These are phyloP conservation scores for Nitzschia palea DNA, from an alignment of 108 stramenopile genomes.

Conservation along the genomic window DNA sequence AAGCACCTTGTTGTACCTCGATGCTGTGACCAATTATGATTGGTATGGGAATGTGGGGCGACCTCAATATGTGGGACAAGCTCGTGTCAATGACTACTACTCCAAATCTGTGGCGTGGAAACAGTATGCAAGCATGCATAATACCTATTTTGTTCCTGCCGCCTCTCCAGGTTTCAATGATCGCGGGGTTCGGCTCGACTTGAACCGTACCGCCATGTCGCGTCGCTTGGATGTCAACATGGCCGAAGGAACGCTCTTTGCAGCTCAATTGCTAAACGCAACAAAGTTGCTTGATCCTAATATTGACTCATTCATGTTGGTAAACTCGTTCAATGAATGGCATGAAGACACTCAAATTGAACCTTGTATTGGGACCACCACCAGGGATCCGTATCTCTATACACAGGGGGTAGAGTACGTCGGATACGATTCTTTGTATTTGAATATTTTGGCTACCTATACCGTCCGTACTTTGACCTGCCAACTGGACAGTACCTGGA, in stretches of 20 bases:
- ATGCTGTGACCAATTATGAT: slow-evolving; percentile 45
- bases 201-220: slow-evolving; percentile 23
- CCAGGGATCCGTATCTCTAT: neutral
- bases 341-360: slow-evolving; percentile 44
- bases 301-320: slow-evolving; percentile 22
- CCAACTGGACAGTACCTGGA: too few relatives aligned
- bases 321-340: slow-evolving; percentile 49
- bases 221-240: slow-evolving; percentile 17
- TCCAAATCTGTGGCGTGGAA: slow-evolving; percentile 14
- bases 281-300: slow-evolving; percentile 9
- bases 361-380: slow-evolving; percentile 3
- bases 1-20: too few relatives aligned
- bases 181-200: slow-evolving; percentile 19
- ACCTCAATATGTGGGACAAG: slow-evolving; percentile 17
- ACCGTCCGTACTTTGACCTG: too few relatives aligned
- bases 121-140: neutral
- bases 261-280: slow-evolving; percentile 3
- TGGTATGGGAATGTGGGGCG: slow-evolving; percentile 23
- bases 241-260: slow-evolving; percentile 20
- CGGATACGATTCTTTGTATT: slow-evolving; percentile 7
- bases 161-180: slow-evolving; percentile 38
- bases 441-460: slow-evolving; percentile 13
- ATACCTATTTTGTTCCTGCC: slow-evolving; percentile 21
- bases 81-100: slow-evolving; percentile 11
- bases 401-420: neutral